Base-by-base conservation (phyloP, 352 stramenopile genomes). In the Phytophthora quininea region DNA sequence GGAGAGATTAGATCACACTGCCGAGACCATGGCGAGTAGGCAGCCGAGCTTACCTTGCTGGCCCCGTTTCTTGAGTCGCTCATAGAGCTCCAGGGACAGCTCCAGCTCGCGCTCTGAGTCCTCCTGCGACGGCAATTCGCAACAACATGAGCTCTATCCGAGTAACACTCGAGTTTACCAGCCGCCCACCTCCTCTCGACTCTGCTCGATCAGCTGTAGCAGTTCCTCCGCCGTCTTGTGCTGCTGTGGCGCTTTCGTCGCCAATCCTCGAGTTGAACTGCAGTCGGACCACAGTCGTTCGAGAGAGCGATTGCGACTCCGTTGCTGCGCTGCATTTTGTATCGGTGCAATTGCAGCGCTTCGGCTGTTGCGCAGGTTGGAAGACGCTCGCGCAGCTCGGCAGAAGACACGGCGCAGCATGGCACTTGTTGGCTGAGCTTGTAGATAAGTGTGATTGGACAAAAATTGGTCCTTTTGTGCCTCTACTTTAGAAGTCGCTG, bases 1-100 rank as follows among this genome's bases (percentile, higher is more conserved):
- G 12, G 9, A 40, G 38, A 42, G 1, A 11, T 52, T 29, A 12
- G 6, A 46, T 31, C 47, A 38, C 47, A 40, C 35, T 11, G 35
- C 35, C 24, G 31, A 56, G 19, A 24, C 19, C 19, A 24, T 24
- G 19, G 19, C 19, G 19, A 24, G 19, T 24, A 24, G 19, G 4
- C 50, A 43, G 27, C 15, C 5, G n/a, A 31, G 49, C 19, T 24
- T 58, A 72, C 68, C 68, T 72, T 54, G 68, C 24, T 54, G 57
- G 1, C 57, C 50, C 19, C 53, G 62, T 42, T 53, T 51, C 27
- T 68, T 75, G 19, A 75, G 48, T 27, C 69, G 8, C 6, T 64
- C 68, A n/a, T 69, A 72, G 31, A 75, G 62, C 32, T 72, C 38
- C 43, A 72, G 47, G 30, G 54, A 65, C 15, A 64, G 53, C 58